Base-by-base conservation (phyloP, 2,329 filamentous ascomycete species). In the Cryphonectria japonica region DNA sequence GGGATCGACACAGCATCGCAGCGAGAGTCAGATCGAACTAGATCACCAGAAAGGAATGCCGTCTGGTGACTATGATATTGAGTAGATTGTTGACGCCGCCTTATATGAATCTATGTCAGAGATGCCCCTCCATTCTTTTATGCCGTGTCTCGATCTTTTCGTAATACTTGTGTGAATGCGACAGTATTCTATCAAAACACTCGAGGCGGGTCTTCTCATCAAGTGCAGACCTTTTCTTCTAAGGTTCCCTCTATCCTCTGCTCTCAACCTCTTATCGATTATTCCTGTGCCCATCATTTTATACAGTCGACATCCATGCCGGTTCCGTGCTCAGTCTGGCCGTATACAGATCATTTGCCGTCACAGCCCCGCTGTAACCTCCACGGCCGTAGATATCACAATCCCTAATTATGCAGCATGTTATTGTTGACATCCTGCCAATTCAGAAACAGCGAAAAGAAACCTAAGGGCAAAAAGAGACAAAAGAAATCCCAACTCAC, bases 1-100 rank as follows among this genome's bases (percentile, higher is more conserved):
- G 61, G 68, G 68, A 43, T 41, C 32, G 29, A 37, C 11, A 41
- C 69, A 43, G 72, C 41, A n/a, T 26, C 61, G 60, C 57, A 75
- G 69, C 69, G 78, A 78, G 64, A 80, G 77, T 54, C 71, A 76
- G 59, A 67, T 79, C 22, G 76, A 78, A 26, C 72, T 79, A 19
- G 79, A 78, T 2, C 78, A 80, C 62, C 79, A 29, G 26, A 46
- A 46, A 29, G 13, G 52, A 57, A 11, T 6, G 26, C n/a, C 4
- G 13, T 16, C 34, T 4, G 6, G 13, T 13, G 2, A 11, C 1
- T 13, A 1, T 59, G 54, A 32, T 1, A 14, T 1, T 22, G 29
- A 50, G 7, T 6, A 52, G 22, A n/a, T 26, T 16, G 26, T 16
- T 13, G 43, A 13, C n/a, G 13, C 9, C 14, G 2, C 16, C 2